A percentile compares a stretch with the other conserved stretches of the same genome.
Evolutionary conservation across 2,329 filamentous ascomycete genomes (phyloP).

Genomic region (Graphilbum fragrans): DNA sequence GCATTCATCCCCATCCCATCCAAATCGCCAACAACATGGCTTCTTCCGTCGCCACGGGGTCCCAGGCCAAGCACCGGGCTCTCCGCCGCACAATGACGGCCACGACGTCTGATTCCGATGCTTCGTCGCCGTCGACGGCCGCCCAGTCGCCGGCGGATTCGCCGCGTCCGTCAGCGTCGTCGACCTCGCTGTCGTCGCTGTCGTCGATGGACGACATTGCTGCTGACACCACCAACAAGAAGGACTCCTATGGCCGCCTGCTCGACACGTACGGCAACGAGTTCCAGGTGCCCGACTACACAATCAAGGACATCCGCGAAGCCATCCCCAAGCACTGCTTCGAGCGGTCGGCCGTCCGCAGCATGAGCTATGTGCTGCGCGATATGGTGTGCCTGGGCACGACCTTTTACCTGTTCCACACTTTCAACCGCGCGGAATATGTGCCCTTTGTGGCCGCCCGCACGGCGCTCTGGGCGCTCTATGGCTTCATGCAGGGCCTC

Average conservation of each 20-base stretch:
- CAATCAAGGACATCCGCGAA: slow-evolving; percentile 93
- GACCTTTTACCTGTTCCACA: slow-evolving; percentile 84
- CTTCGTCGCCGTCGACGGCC: slow-evolving; percentile 41
- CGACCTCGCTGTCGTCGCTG: slow-evolving; percentile 86
- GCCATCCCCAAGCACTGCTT: slow-evolving; percentile 98
- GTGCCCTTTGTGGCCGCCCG: slow-evolving; percentile 60
- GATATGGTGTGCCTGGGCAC: slow-evolving; percentile 61
- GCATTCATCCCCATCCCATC: too few relatives aligned
- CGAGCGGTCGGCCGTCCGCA: slow-evolving; percentile 65
- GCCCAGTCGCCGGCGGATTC: slow-evolving; percentile 47
- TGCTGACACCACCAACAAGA: slow-evolving; percentile 25
- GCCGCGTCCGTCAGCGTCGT: slow-evolving; percentile 56
- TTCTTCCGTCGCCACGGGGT: too few relatives aligned
- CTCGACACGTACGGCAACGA: slow-evolving; percentile 90
- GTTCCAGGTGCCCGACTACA: slow-evolving; percentile 88
- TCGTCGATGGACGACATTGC: slow-evolving; percentile 55
- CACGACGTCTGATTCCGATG: slow-evolving; percentile 26
- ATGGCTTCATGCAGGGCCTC: slow-evolving; percentile 77
- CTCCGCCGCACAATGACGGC: slow-evolving; percentile 35
- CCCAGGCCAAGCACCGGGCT: slow-evolving; percentile 27
- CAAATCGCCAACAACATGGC: too few relatives aligned
- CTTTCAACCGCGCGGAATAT: slow-evolving; percentile 74
- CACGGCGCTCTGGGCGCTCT: slow-evolving; percentile 48
- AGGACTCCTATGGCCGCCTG: slow-evolving; percentile 48
- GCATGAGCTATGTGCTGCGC: slow-evolving; percentile 73